phyloP scores from a whole-genome alignment of 257 asterid species.

The Forsythia viridissima region DNA sequence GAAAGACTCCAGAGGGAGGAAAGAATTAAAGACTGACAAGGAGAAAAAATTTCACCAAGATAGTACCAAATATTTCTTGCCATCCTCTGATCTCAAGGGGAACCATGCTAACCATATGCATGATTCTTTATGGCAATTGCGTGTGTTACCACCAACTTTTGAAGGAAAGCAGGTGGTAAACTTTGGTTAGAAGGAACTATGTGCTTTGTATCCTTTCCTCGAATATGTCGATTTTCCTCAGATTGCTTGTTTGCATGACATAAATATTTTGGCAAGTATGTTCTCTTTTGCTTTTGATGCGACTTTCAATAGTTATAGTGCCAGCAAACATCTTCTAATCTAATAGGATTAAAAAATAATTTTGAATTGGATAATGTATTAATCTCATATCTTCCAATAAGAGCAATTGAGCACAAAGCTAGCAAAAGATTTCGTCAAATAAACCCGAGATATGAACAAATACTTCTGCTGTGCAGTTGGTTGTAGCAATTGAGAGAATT shows the following conservation, averaged over 20 bases:
- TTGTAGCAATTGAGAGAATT: slow-evolving; percentile 75
- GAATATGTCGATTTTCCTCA: slow-evolving; percentile 6
- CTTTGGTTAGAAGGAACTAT: not conserved
- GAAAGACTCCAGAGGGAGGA: slow-evolving; percentile 44
- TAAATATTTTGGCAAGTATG: not conserved
- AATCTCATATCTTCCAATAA: not conserved
- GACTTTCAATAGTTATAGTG: not conserved
- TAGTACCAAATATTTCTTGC: slow-evolving; percentile 30
- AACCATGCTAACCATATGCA: slow-evolving; percentile 40
- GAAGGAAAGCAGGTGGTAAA: slow-evolving; percentile 78
- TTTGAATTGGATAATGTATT: not conserved
- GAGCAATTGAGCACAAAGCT: not conserved
- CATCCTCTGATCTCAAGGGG: slow-evolving; percentile 48
- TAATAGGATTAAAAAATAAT: not conserved
- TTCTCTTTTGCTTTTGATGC: not conserved
- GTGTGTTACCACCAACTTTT: slow-evolving; percentile 72
- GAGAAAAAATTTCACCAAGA: slow-evolving; percentile 33
- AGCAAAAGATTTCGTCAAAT: not conserved
- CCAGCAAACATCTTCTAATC: not conserved
- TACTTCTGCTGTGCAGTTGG: slow-evolving; percentile 59
- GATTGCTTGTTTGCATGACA: slow-evolving; percentile 10
- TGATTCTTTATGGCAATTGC: slow-evolving; percentile 57
- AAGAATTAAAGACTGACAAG: slow-evolving; percentile 38
- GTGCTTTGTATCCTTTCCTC: slow-evolving; percentile 8
- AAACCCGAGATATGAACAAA: not conserved